These are phyloP conservation scores for Gardenia jasminoides DNA, from an alignment of 257 asterid species.

Conservation along the genomic window DNA sequence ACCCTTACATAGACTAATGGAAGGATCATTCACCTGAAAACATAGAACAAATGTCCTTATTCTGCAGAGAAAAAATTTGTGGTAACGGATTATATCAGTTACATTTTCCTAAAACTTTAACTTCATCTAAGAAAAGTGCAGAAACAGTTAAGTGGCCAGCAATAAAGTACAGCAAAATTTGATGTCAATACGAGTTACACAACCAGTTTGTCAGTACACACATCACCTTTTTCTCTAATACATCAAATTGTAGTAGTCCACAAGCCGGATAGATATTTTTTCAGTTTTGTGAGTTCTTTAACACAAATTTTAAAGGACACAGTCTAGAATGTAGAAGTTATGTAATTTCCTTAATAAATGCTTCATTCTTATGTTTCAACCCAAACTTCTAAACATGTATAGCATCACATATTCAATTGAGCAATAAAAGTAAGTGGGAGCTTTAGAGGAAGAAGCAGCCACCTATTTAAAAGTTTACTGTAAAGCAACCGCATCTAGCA, in stretches of 20 bases:
- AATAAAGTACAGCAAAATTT: neutral
- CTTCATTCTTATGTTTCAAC: neutral
- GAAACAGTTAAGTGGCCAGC: neutral
- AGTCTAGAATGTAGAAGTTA: too few species aligned
- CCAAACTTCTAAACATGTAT: neutral
- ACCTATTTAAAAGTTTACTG: too few species aligned
- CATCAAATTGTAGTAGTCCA: neutral
- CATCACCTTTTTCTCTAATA: neutral
- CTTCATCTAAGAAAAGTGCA: neutral
- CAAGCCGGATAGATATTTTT: too few species aligned
- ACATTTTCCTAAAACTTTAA: neutral
- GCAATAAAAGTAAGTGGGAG: too few species aligned
- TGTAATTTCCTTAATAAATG: too few species aligned
- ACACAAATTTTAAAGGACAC: too few species aligned
- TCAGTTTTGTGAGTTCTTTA: neutral
- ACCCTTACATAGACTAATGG: conserved; percentile 75
- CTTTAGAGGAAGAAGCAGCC: too few species aligned
- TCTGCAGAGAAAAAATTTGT: neutral
- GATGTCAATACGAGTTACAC: neutral
- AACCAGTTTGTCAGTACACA: neutral
- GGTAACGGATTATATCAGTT: neutral
- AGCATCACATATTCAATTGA: too few species aligned
- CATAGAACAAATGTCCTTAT: neutral
- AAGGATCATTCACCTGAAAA: conserved; percentile 60
- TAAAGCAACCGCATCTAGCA: too few species aligned